Percentiles rank a stretch among this genome's conserved stretches.
Conservation (phyloP, 176 grass and related monocot genomes). For the Lolium multiflorum region DNA sequence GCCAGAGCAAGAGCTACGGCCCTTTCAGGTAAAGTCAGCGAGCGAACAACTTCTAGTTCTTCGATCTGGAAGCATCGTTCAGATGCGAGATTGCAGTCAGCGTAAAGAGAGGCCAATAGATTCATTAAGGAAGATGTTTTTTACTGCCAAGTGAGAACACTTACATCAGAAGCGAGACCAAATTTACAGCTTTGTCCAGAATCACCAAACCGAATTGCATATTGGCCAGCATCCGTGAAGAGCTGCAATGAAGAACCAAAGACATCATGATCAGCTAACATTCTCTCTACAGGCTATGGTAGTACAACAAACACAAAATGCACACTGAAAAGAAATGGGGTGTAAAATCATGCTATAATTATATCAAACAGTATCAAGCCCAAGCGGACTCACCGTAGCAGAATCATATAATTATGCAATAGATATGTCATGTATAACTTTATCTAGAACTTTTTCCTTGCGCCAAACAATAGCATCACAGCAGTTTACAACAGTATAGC, state of each 20-base stretch:
- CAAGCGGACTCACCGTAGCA: background rate
- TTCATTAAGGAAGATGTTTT: slow-evolving; percentile 6
- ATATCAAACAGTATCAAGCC: background rate
- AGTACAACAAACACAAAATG: background rate
- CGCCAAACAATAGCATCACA: slow-evolving; percentile 23
- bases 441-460: background rate
- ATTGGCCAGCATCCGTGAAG: slow-evolving; percentile 98
- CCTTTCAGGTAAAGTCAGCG: slow-evolving; percentile 82
- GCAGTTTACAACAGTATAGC: background rate
- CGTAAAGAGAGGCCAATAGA: background rate
- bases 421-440: background rate
- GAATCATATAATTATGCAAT: slow-evolving; percentile 18
- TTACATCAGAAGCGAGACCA: slow-evolving; percentile 51
- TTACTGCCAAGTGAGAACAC: slow-evolving; percentile 20
- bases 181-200: slow-evolving; percentile 41
- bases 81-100: background rate
- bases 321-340: background rate
- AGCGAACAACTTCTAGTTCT: slow-evolving; percentile 70
- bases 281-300: slow-evolving; percentile 19
- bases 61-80: slow-evolving; percentile 58
- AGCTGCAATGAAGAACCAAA: slow-evolving; percentile 59
- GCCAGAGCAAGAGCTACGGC: slow-evolving; percentile 88
- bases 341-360: slow-evolving; percentile 14
- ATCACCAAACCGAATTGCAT: slow-evolving; percentile 89
- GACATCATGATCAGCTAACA: background rate